Conservation (phyloP, 2,329 filamentous ascomycete species). For the Fusarium beomiforme region DNA sequence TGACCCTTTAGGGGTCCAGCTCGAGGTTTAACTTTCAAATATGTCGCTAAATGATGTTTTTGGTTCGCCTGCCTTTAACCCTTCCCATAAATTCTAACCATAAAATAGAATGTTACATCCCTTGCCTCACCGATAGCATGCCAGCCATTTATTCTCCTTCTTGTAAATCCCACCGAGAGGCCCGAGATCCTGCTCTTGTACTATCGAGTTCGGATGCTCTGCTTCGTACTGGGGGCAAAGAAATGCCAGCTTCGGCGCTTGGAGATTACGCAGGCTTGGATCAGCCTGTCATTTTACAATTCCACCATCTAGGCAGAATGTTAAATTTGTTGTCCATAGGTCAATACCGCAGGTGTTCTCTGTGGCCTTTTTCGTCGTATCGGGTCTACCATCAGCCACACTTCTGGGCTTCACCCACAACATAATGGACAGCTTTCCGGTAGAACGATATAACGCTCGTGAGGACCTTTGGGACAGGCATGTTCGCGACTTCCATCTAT, state of each 20-base stretch:
- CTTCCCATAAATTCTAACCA: background rate
- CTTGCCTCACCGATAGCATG: background rate
- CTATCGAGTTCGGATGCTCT: background rate
- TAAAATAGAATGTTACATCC: background rate
- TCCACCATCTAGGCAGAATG: background rate
- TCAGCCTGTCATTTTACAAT: background rate
- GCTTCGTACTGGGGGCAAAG: background rate
- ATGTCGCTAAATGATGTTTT: background rate
- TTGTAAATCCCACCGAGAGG: background rate
- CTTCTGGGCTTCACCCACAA: constrained; percentile 46
- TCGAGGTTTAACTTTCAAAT: constrained; percentile 20
- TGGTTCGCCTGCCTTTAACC: background rate
- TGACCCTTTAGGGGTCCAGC: background rate
- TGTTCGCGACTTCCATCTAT: constrained; percentile 71
- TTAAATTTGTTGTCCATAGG: background rate
- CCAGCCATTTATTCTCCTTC: background rate
- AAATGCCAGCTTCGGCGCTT: background rate
- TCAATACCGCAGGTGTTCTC: background rate
- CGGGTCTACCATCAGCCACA: background rate
- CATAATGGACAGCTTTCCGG: constrained; percentile 67
- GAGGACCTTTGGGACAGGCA: constrained; percentile 71
- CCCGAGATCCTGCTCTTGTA: background rate
- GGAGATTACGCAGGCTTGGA: background rate
- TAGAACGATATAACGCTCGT: constrained; percentile 78
- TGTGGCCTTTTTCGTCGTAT: constrained; percentile 4